Evolutionary conservation across 129 eudicot species (phyloP).

Genomic region (Mikania micrantha): DNA sequence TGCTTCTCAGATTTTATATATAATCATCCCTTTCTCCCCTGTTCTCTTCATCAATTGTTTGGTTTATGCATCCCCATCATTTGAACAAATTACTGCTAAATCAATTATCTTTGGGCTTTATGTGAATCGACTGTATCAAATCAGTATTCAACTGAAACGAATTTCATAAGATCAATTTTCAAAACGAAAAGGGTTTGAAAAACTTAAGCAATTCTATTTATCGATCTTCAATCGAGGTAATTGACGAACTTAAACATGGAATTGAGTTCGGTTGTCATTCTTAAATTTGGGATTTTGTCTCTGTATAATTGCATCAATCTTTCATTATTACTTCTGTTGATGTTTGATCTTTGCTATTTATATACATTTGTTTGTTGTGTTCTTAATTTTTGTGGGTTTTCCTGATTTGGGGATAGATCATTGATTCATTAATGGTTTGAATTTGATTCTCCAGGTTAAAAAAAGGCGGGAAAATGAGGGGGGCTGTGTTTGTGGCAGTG

Average conservation of each 20-base stretch:
- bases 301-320: too few species aligned
- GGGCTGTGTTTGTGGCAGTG: slow-evolving; percentile 66
- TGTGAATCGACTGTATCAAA: too few species aligned
- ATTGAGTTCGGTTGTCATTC: too few species aligned
- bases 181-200: too few species aligned
- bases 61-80: slow-evolving; percentile 2
- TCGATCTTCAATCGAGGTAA: not conserved
- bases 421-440: not conserved
- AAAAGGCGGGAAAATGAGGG: slow-evolving; percentile 37
- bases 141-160: slow-evolving; percentile 7
- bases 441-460: not conserved
- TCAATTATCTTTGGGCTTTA: too few species aligned
- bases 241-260: not conserved
- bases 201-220: too few species aligned
- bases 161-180: not conserved
- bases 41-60: slow-evolving; percentile 14
- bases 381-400: not conserved
- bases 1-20: slow-evolving; percentile 11
- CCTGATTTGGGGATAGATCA: not conserved
- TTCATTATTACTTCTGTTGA: not conserved
- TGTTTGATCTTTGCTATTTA: not conserved
- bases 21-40: not conserved
- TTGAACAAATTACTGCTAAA: too few species aligned
- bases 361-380: not conserved
- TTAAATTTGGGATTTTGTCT: too few species aligned